Evolutionary conservation across 1,139 yeast species (phyloP).

Genomic region (Wickerhamomyces sp.): DNA sequence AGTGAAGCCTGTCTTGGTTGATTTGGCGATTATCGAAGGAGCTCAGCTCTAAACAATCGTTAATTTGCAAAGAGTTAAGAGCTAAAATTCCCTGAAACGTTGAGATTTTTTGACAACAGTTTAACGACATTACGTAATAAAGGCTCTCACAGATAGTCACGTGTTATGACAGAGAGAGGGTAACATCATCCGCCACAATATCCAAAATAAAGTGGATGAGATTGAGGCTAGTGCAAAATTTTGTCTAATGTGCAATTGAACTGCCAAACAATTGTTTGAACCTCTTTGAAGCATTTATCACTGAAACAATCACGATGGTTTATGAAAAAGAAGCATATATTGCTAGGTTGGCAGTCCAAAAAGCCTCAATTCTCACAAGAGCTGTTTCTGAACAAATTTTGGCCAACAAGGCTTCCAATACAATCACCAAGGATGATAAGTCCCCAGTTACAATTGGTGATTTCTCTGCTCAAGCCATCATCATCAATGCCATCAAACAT

Average conservation of each 20-base stretch:
- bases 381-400: conserved; percentile 66
- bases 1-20: too few species aligned
- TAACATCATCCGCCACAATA: too few species aligned
- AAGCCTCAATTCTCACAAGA: conserved; percentile 78
- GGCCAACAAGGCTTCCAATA: conserved; percentile 46
- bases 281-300: background rate
- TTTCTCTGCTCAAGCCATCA: conserved; percentile 91
- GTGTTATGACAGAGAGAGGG: background rate
- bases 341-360: conserved; percentile 84
- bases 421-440: conserved; percentile 78
- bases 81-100: background rate
- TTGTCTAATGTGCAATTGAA: background rate
- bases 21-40: too few species aligned
- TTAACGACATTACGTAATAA: background rate
- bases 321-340: conserved; percentile 58
- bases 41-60: too few species aligned
- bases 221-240: background rate
- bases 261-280: too few species aligned
- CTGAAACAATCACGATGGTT: conserved; percentile 17
- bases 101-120: background rate
- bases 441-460: conserved; percentile 98
- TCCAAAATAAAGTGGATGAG: too few species aligned
- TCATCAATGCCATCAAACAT: conserved; percentile 73
- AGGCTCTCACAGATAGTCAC: background rate
- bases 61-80: background rate